Evolutionary conservation across 306 rosid species (phyloP).

Genomic region (Vigna nakashimae): DNA sequence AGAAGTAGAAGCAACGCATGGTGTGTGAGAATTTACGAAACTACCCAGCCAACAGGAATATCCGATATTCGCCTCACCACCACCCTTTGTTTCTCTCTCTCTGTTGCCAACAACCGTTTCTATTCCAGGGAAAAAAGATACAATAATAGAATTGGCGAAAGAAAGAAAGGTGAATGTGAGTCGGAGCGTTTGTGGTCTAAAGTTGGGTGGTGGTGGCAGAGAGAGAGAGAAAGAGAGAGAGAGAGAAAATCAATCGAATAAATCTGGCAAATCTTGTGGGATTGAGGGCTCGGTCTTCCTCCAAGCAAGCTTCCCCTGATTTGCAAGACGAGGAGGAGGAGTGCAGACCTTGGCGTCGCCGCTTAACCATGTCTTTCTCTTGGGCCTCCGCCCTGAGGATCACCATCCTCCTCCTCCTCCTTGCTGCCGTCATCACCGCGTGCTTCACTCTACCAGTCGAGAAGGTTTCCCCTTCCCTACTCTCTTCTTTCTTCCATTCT

Average conservation of each 20-base stretch:
- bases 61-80: too few species aligned
- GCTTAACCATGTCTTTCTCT: conserved; percentile 70
- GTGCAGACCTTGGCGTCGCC: conserved; percentile 80
- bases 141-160: background rate
- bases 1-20: background rate
- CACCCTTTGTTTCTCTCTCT: background rate
- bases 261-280: conserved; percentile 87
- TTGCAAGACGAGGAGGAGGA: conserved; percentile 65
- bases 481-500: background rate
- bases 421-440: conserved; percentile 68
- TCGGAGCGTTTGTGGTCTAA: conserved; percentile 34
- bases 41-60: background rate
- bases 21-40: background rate
- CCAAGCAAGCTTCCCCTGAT: conserved; percentile 63
- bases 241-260: background rate
- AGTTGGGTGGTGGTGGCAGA: background rate
- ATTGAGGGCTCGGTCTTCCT: conserved; percentile 83
- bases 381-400: conserved; percentile 76
- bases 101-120: background rate
- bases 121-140: background rate
- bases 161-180: background rate
- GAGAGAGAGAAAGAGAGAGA: background rate
- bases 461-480: conserved; percentile 56
- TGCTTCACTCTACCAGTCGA: conserved; percentile 88
- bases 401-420: conserved; percentile 68